Evolutionary conservation across 1,284 basidiomycete genomes (phyloP).

Genomic region (Schizophyllum amplum): DNA sequence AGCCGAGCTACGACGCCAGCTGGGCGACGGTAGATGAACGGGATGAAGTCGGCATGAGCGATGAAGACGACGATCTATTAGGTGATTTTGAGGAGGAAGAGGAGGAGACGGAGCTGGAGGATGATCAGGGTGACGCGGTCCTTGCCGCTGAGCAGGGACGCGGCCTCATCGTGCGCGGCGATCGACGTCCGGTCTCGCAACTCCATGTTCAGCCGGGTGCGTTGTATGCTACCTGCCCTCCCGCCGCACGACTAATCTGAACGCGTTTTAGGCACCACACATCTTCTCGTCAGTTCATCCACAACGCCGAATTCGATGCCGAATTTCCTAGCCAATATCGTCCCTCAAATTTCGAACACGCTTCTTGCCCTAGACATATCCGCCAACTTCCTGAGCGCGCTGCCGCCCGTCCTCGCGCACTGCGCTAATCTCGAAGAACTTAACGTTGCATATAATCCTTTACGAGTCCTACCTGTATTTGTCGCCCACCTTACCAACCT

Average conservation of each 20-base stretch:
- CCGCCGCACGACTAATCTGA: constrained; percentile 5
- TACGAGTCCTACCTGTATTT: constrained; percentile 79
- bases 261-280: constrained; percentile 66
- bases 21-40: constrained; percentile 69
- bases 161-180: constrained; percentile 69
- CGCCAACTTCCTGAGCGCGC: constrained; percentile 71
- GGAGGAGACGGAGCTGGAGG: constrained; percentile 44
- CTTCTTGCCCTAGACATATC: constrained; percentile 89
- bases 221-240: constrained; percentile 18
- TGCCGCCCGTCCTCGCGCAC: constrained; percentile 72
- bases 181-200: constrained; percentile 49
- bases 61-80: constrained; percentile 65
- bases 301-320: constrained; percentile 71
- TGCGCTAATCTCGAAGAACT: constrained; percentile 88
- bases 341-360: constrained; percentile 67
- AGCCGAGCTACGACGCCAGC: constrained; percentile 63
- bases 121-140: constrained; percentile 66
- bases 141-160: constrained; percentile 76
- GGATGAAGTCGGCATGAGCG: constrained; percentile 62
- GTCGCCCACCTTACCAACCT: constrained; percentile 70
- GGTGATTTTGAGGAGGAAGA: constrained; percentile 41
- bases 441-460: constrained; percentile 86
- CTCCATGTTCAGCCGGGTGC: constrained; percentile 63
- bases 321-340: constrained; percentile 54
- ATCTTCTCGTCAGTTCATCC: constrained; percentile 76